These are phyloP conservation scores for Plasmodium malariae DNA, from an alignment of 169 alveolate genomes.

Conservation along the genomic window DNA sequence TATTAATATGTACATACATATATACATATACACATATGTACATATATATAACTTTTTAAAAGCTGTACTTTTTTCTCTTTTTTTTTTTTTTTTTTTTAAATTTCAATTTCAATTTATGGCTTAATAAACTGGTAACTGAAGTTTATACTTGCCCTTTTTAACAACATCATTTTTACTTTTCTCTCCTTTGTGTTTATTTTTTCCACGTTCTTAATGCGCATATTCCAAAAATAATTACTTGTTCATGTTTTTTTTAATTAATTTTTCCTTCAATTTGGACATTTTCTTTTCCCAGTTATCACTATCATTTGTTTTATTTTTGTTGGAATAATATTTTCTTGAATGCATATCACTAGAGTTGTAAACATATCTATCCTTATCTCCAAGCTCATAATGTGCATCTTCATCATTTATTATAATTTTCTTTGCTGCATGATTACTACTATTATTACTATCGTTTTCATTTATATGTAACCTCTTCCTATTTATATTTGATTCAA, in stretches of 20 bases:
- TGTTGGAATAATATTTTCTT: slow-evolving; percentile 10
- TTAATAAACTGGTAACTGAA: too few relatives aligned
- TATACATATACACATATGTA: too few relatives aligned
- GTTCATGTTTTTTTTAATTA: slow-evolving; percentile 47
- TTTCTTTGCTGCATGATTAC: slow-evolving; percentile 17
- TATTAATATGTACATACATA: too few relatives aligned
- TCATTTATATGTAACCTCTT: slow-evolving; percentile 36
- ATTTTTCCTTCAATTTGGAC: slow-evolving; percentile 71
- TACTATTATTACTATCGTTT: slow-evolving; percentile 21
- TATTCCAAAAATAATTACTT: too few relatives aligned
- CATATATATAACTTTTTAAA: too few relatives aligned
- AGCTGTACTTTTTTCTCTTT: too few relatives aligned
- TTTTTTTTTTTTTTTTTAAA: too few relatives aligned
- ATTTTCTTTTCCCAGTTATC: slow-evolving; percentile 73
- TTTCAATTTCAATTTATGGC: too few relatives aligned
- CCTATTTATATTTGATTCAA: slow-evolving; percentile 12
- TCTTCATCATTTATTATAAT: slow-evolving; percentile 22
- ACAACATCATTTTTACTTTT: too few relatives aligned
- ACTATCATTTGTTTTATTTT: slow-evolving; percentile 40
- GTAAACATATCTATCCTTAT: slow-evolving; percentile 34
- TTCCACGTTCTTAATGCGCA: too few relatives aligned
- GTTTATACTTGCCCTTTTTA: too few relatives aligned
- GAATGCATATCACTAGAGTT: slow-evolving; percentile 19
- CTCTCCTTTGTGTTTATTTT: too few relatives aligned
- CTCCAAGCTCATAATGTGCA: slow-evolving; percentile 5